Conservation (phyloP, 257 asterid species). For the Solanum rostratum region DNA sequence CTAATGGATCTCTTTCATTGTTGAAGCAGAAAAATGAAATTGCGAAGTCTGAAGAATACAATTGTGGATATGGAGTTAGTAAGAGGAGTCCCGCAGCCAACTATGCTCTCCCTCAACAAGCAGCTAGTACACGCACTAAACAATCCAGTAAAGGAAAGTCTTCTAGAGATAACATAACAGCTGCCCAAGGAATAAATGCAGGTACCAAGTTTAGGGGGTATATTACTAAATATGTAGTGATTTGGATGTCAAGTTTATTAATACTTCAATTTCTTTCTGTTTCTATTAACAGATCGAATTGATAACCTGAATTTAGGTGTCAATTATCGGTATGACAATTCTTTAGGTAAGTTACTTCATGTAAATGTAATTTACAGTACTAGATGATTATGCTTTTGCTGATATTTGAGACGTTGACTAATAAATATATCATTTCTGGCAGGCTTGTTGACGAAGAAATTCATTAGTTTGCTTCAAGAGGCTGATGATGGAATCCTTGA, state of each 20-base stretch:
- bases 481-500: slow-evolving; percentile 64
- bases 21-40: not conserved
- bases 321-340: slow-evolving; percentile 64
- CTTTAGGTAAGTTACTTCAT: slow-evolving; percentile 45
- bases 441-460: slow-evolving; percentile 79
- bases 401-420: not conserved
- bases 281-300: slow-evolving; percentile 22
- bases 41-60: not conserved
- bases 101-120: not conserved
- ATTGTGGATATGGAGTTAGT: not conserved
- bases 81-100: not conserved
- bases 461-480: slow-evolving; percentile 42
- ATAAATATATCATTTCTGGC: slow-evolving; percentile 4
- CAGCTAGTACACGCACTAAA: not conserved
- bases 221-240: not conserved
- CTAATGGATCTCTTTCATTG: not conserved
- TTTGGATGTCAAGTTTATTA: not conserved
- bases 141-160: not conserved
- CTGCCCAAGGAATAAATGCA: not conserved
- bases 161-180: not conserved
- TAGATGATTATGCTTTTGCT: not conserved
- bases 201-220: not conserved
- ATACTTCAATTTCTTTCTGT: slow-evolving; percentile 4
- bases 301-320: slow-evolving; percentile 24
- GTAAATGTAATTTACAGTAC: not conserved